Percentiles rank a stretch among this genome's conserved stretches.
Conservation (phyloP, 371 early-diverging fungal species). For the Rhizomucor pusillus region DNA sequence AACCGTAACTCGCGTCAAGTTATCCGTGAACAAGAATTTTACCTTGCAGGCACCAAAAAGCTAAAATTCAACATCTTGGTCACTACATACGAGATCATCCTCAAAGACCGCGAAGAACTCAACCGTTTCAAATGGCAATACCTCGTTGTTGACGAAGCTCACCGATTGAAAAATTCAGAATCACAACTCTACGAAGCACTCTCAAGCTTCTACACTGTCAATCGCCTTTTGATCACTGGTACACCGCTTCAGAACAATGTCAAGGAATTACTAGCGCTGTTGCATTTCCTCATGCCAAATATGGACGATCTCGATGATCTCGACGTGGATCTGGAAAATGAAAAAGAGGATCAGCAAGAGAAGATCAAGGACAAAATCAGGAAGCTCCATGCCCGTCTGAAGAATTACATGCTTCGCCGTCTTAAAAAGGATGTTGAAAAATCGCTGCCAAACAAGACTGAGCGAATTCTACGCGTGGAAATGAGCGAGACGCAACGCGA, state of each 20-base stretch:
- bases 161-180: conserved; percentile 87
- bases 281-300: conserved; percentile 83
- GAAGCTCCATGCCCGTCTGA: conserved; percentile 80
- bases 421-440: conserved; percentile 98
- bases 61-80: conserved; percentile 90
- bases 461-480: conserved; percentile 93
- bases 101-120: conserved; percentile 83
- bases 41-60: conserved; percentile 47
- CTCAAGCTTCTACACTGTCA: conserved; percentile 69
- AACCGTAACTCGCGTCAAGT: conserved; percentile 77
- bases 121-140: conserved; percentile 82
- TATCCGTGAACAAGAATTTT: conserved; percentile 93
- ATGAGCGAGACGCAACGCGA: conserved; percentile 87
- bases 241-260: conserved; percentile 90
- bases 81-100: conserved; percentile 94
- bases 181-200: conserved; percentile 86
- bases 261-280: conserved; percentile 78
- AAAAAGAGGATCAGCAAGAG: conserved; percentile 68
- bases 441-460: conserved; percentile 92
- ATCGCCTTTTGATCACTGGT: conserved; percentile 85
- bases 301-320: conserved; percentile 66
- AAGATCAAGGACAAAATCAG: conserved; percentile 86
- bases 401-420: conserved; percentile 91
- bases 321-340: conserved; percentile 54
- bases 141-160: conserved; percentile 90